Conservation (phyloP, 768 basidiomycete genomes). For the Asterophora parasitica region DNA sequence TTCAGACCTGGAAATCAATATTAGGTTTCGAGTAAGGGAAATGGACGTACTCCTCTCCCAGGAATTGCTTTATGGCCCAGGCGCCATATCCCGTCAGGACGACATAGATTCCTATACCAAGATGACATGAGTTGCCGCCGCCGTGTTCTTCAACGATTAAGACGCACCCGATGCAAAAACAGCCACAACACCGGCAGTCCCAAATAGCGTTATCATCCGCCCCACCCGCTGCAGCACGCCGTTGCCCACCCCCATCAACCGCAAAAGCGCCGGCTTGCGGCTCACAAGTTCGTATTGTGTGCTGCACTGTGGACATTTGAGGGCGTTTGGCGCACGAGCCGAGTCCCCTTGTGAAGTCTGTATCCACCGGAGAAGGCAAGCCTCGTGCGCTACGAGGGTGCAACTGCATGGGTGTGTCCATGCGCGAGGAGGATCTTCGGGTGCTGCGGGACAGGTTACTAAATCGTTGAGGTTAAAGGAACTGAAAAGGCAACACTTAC, state of each 20-base stretch:
- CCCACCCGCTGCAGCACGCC: constrained; percentile 45
- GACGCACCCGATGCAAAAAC: constrained; percentile 60
- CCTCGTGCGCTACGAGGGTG: constrained; percentile 75
- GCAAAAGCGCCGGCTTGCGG: constrained; percentile 49
- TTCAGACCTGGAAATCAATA: neutral
- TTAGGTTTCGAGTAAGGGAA: neutral
- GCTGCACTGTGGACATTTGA: constrained; percentile 79
- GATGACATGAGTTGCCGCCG: neutral
- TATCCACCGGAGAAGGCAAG: constrained; percentile 78
- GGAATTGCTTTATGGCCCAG: constrained; percentile 62
- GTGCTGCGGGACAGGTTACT: constrained; percentile 24
- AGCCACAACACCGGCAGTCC: constrained; percentile 44
- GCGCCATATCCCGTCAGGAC: constrained; percentile 66
- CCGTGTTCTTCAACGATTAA: neutral
- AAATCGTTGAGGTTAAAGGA: neutral
- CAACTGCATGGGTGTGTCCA: constrained; percentile 84
- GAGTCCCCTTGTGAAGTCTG: constrained; percentile 58
- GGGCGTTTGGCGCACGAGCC: constrained; percentile 54
- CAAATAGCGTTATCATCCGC: constrained; percentile 45
- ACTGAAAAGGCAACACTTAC: constrained; percentile 19
- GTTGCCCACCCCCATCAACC: constrained; percentile 48
- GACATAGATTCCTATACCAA: constrained; percentile 32
- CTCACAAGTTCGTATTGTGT: constrained; percentile 64
- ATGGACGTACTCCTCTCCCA: constrained; percentile 57
- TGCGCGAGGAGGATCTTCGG: constrained; percentile 42